phyloP scores from a whole-genome alignment of 2,329 filamentous ascomycete genomes.

The Aspergillus clavatus region DNA sequence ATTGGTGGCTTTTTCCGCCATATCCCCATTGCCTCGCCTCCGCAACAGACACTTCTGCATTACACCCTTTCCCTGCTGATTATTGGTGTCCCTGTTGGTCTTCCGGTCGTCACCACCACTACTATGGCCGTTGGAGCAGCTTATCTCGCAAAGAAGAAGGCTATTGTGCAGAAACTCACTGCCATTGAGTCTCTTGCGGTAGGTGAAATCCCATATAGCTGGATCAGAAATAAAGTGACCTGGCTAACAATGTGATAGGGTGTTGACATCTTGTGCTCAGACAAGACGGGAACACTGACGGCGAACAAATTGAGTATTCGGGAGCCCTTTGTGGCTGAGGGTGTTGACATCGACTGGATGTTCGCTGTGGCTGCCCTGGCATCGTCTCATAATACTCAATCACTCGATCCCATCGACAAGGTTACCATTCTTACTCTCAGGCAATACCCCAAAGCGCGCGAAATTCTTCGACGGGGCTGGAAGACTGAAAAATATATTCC shows the following conservation, averaged over 20 bases:
- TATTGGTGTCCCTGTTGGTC: conserved; percentile 75
- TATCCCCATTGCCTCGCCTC: conserved; percentile 52
- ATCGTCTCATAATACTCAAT: conserved; percentile 73
- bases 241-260: conserved; percentile 33
- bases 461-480: conserved; percentile 70
- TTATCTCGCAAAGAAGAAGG: conserved; percentile 71
- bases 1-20: conserved; percentile 74
- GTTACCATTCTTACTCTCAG: conserved; percentile 70
- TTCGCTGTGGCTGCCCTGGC: conserved; percentile 73
- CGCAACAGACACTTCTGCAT: conserved; percentile 61
- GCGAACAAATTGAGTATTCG: conserved; percentile 64
- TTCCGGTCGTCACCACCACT: conserved; percentile 73
- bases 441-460: conserved; percentile 68
- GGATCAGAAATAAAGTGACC: conserved; percentile 2
- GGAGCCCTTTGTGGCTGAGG: conserved; percentile 71
- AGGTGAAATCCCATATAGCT: conserved; percentile 16
- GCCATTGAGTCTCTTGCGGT: conserved; percentile 70
- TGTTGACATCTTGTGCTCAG: conserved; percentile 74
- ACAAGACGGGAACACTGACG: conserved; percentile 72
- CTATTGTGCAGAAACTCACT: conserved; percentile 74
- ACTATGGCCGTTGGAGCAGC: conserved; percentile 73
- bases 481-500: conserved; percentile 67
- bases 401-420: conserved; percentile 74
- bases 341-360: conserved; percentile 77
- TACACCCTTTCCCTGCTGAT: conserved; percentile 68